Percentiles rank a stretch among this genome's conserved stretches.
Evolutionary conservation across 352 stramenopile species (phyloP).

Genomic region (Pythium myriotylum): DNA sequence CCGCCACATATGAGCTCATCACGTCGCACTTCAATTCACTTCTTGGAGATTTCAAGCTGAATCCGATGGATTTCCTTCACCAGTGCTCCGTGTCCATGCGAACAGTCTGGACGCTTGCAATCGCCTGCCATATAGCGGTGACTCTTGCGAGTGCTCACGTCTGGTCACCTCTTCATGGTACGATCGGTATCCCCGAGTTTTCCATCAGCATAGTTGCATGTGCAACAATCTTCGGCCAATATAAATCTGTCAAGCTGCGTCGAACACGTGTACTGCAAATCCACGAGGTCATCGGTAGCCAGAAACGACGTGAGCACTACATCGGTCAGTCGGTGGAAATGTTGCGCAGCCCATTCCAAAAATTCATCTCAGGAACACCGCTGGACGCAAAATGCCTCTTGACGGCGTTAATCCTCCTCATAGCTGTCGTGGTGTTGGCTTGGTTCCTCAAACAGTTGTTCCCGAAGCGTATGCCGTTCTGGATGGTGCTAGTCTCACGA

Average conservation of each 20-base stretch:
- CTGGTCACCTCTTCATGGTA: not conserved
- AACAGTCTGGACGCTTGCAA: slow-evolving; percentile 3
- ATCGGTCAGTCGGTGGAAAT: not conserved
- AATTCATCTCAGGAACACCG: not conserved
- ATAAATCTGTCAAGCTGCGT: not conserved
- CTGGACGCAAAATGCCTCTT: slow-evolving; percentile 2
- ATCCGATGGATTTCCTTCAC: not conserved
- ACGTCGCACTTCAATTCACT: not conserved
- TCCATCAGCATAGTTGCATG: slow-evolving; percentile 7
- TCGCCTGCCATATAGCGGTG: not conserved
- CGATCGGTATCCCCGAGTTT: slow-evolving; percentile 7
- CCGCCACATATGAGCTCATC: slow-evolving; percentile 2
- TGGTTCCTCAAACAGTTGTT: not conserved
- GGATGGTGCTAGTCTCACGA: not conserved
- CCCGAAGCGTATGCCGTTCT: not conserved
- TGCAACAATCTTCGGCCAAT: not conserved
- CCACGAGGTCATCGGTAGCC: slow-evolving; percentile 3
- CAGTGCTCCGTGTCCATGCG: slow-evolving; percentile 9
- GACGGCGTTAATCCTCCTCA: not conserved
- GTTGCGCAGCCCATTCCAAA: not conserved
- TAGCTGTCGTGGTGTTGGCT: not conserved
- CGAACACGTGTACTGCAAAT: not conserved
- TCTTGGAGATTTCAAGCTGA: slow-evolving; percentile 1
- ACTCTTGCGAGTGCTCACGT: not conserved
- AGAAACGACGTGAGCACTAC: not conserved